These are phyloP conservation scores for Kwoniella sp. DNA, from an alignment of 768 basidiomycete genomes.

Conservation along the genomic window DNA sequence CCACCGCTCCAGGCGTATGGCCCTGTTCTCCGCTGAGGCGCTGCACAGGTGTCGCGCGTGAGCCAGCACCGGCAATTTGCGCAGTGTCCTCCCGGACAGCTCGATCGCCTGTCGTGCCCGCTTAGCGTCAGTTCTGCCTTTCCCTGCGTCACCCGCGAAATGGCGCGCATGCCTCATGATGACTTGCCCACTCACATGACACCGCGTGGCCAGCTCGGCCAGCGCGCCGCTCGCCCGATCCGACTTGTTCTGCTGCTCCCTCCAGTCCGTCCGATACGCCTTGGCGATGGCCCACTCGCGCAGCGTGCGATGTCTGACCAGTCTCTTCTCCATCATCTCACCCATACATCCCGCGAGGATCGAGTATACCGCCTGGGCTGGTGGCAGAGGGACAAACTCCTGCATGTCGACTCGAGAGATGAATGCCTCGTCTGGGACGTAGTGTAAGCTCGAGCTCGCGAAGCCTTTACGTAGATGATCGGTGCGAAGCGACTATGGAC, in stretches of 20 bases:
- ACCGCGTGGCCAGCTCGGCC: conserved; percentile 66
- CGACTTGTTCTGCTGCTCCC: conserved; percentile 17
- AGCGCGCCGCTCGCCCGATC: conserved; percentile 58
- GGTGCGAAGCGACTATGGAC: conserved; percentile 12
- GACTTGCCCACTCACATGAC: conserved; percentile 60
- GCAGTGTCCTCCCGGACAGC: conserved; percentile 85
- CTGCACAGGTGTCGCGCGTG: conserved; percentile 70
- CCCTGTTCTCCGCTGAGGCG: conserved; percentile 47
- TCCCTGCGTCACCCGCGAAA: too few species aligned
- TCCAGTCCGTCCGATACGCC: too few species aligned
- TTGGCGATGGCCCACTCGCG: conserved; percentile 6
- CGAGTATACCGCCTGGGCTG: conserved; percentile 86
- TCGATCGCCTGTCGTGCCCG: neutral
- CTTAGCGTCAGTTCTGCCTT: too few species aligned
- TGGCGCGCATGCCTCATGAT: neutral
- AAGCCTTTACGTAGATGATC: neutral
- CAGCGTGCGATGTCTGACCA: conserved; percentile 64
- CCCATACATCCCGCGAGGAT: conserved; percentile 76
- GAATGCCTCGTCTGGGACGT: conserved; percentile 76
- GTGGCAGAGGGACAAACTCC: conserved; percentile 87
- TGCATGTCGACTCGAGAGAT: conserved; percentile 95
- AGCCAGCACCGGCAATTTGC: conserved; percentile 89
- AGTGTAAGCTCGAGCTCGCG: too few species aligned
- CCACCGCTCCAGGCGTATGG: conserved; percentile 62
- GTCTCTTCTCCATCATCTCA: conserved; percentile 71